Base-by-base conservation (phyloP, 2,329 filamentous ascomycete species). In the Ophiostoma piceae region DNA sequence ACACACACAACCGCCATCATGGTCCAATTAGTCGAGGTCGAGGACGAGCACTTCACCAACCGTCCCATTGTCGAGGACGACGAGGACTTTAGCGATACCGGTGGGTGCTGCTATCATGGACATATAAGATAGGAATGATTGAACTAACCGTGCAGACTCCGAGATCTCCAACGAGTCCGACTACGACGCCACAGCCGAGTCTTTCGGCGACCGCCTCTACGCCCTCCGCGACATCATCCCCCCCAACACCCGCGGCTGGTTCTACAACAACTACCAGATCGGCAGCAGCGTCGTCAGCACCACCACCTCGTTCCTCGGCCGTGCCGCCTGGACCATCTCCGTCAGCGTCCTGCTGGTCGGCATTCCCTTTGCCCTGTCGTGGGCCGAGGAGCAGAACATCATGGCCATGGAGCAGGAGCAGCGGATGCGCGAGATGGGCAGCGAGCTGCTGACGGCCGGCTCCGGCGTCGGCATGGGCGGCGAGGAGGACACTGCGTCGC, bases 331-430 rank as follows among this genome's bases (percentile, higher is more conserved):
- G 92, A 89, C 97, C 70, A 83, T 99, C 71, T 92, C 90, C 81
- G 97, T 94, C 74, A 94, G 90, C 72, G 92, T 92, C 71, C 86
- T 99, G 77, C 84, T 99, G 78, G 82, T 98, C 73, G 94, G 93
- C 75, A 92, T 98, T 68, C 95, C 95, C 70, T 98, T 93, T 85
- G 94, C 93, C 71, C 84, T 99, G 75, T 94, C 93, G 71, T 94
- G 93, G 79, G 89, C 91, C 73, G 95, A 99, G 84, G 95, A 99
- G 84, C 93, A 97, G 85, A 92, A 97, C 84, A 88, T 96, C 79
- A 85, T 94, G 74, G 94, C 97, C 84, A 96, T 97, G 92, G 95
- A 99, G 88, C 89, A 93, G 80, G 94, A 97, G 84, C 93, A 94
- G 87, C 89, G 91, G 80, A 95, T 97, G 92, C 91, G 95, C 80